Evolutionary conservation across 805 yeast species (phyloP).

Genomic region (Wickerhamomyces chambardii): DNA sequence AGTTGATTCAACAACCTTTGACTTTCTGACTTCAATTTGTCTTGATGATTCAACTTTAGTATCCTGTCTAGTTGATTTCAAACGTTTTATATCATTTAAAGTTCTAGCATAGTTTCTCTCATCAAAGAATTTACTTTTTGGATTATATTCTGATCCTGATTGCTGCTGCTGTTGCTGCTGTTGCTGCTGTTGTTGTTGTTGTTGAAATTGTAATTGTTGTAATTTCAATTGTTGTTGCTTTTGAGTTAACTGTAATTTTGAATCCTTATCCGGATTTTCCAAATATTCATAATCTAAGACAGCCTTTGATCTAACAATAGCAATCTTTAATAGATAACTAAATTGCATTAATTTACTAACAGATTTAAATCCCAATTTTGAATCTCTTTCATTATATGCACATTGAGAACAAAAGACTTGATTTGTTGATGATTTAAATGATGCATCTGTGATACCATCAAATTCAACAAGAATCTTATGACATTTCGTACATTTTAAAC

Average conservation of each 20-base stretch:
- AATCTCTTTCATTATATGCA: slow-evolving; percentile 38
- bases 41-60: slow-evolving; percentile 42
- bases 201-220: neutral
- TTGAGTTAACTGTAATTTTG: slow-evolving; percentile 7
- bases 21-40: slow-evolving; percentile 49
- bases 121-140: neutral
- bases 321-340: slow-evolving; percentile 71
- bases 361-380: slow-evolving; percentile 44
- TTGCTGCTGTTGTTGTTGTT: neutral
- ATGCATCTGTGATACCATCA: slow-evolving; percentile 35
- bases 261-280: slow-evolving; percentile 13
- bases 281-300: slow-evolving; percentile 37
- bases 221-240: neutral
- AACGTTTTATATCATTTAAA: slow-evolving; percentile 64
- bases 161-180: neutral
- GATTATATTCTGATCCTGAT: neutral
- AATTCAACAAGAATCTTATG: slow-evolving; percentile 25
- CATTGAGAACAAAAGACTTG: slow-evolving; percentile 56
- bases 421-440: slow-evolving; percentile 24
- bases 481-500: slow-evolving; percentile 65
- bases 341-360: slow-evolving; percentile 70
- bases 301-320: slow-evolving; percentile 62
- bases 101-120: slow-evolving; percentile 59
- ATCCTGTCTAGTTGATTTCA: slow-evolving; percentile 66
- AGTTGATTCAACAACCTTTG: slow-evolving; percentile 43